phyloP scores from a whole-genome alignment of 352 stramenopile genomes.

The Phytophthora gonapodyides region DNA sequence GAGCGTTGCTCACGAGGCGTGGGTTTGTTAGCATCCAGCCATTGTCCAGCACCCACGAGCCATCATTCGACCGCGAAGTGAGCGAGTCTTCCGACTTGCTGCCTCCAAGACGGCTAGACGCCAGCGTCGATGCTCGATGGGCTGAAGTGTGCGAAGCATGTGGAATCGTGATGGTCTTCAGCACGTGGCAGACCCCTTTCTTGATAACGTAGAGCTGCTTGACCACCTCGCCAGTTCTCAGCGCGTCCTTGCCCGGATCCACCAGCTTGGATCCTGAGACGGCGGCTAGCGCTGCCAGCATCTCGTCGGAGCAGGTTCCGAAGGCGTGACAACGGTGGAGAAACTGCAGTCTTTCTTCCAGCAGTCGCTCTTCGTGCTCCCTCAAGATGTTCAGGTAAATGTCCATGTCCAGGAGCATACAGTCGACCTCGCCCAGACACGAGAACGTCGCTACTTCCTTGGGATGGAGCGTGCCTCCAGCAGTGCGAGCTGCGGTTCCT shows the following conservation, averaged over 20 bases:
- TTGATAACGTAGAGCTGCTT: constrained; percentile 71
- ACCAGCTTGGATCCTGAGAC: constrained; percentile 57
- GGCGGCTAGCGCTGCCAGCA: constrained; percentile 49
- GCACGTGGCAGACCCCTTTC: constrained; percentile 69
- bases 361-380: constrained; percentile 46
- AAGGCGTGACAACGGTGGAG: constrained; percentile 68
- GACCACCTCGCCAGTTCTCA: constrained; percentile 62
- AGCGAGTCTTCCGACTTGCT: constrained; percentile 32
- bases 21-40: constrained; percentile 84
- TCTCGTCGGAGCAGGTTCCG: constrained; percentile 56
- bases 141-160: constrained; percentile 7
- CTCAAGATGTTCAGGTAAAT: constrained; percentile 56
- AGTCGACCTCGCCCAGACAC: constrained; percentile 58
- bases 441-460: constrained; percentile 53
- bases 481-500: constrained; percentile 11
- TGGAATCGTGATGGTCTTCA: constrained; percentile 54
- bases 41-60: constrained; percentile 80
- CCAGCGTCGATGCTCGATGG: constrained; percentile 1
- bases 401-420: constrained; percentile 53
- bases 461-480: constrained; percentile 7
- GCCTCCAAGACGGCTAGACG: constrained; percentile 4
- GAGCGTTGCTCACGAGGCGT: constrained; percentile 57
- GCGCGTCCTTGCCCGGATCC: constrained; percentile 54
- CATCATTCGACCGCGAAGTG: constrained; percentile 49
- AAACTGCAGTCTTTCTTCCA: constrained; percentile 59